phyloP scores from a whole-genome alignment of 139 green algal genomes.

The Tetratostichococcus sp. region DNA sequence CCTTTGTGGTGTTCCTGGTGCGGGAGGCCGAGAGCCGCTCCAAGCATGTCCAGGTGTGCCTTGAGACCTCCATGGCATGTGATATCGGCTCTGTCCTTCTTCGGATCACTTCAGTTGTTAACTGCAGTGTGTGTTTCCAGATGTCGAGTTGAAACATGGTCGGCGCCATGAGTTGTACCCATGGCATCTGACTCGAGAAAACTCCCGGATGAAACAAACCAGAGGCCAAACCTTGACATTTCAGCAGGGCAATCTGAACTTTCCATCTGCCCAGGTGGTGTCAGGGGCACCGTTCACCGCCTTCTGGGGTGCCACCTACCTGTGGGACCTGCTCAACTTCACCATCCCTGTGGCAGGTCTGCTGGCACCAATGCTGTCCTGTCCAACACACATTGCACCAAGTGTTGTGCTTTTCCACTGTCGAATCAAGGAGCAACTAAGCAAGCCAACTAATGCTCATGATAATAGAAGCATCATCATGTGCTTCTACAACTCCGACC shows the following conservation, averaged over 20 bases:
- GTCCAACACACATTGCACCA: not conserved
- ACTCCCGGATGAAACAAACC: no score
- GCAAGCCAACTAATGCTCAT: no score
- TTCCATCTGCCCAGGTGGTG: slow-evolving; percentile 34
- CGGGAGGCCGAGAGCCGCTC: slow-evolving; percentile 51
- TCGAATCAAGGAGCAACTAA: no score
- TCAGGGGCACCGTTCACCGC: slow-evolving; percentile 40
- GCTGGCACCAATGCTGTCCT: not conserved
- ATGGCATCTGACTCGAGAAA: no score
- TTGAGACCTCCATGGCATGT: no score
- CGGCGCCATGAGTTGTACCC: no score
- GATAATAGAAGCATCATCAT: slow-evolving; percentile 26
- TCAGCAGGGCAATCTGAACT: no score
- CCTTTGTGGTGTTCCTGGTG: slow-evolving; percentile 62
- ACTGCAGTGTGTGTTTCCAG: no score
- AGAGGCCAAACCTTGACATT: no score
- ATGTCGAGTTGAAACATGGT: no score
- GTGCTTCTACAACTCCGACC: slow-evolving; percentile 25
- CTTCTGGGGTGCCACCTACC: slow-evolving; percentile 60
- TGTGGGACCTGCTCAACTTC: slow-evolving; percentile 49
- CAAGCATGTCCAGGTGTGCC: slow-evolving; percentile 44
- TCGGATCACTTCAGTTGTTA: no score
- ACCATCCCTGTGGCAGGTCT: slow-evolving; percentile 33
- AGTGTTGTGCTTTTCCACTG: not conserved
- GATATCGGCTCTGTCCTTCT: no score